Evolutionary conservation across 2,329 filamentous ascomycete species (phyloP).

Genomic region (Dryadomyces sulphureus): DNA sequence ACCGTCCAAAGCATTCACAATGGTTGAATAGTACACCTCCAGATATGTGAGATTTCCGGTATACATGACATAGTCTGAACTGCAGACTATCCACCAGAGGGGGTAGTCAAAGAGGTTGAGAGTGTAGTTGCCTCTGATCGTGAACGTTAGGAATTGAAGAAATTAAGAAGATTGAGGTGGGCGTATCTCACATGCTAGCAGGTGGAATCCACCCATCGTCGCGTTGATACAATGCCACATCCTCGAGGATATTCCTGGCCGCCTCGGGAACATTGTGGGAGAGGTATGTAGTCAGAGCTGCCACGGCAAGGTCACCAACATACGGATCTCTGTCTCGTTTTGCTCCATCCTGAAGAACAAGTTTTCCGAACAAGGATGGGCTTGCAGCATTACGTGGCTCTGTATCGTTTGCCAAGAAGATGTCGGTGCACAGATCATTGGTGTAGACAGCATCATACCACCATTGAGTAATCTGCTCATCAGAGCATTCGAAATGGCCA

Average conservation of each 20-base stretch:
- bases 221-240: constrained; percentile 32
- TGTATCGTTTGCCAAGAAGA: constrained; percentile 30
- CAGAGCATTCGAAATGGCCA: constrained; percentile 38
- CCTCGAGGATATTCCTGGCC: constrained; percentile 30
- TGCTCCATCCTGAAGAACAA: constrained; percentile 33
- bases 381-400: constrained; percentile 30
- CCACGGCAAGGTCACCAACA: constrained; percentile 34
- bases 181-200: constrained; percentile 28
- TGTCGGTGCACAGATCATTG: constrained; percentile 31
- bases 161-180: not conserved
- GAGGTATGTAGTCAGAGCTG: constrained; percentile 31
- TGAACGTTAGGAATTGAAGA: not conserved
- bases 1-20: constrained; percentile 26
- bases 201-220: constrained; percentile 38
- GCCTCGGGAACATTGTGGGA: constrained; percentile 27
- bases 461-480: constrained; percentile 31
- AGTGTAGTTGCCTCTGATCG: constrained; percentile 25
- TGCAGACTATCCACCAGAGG: constrained; percentile 35
- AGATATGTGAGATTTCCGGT: constrained; percentile 29
- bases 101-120: constrained; percentile 36
- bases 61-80: constrained; percentile 33
- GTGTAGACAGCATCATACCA: constrained; percentile 40
- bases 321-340: constrained; percentile 39
- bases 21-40: constrained; percentile 23
- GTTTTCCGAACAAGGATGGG: constrained; percentile 26